Evolutionary conservation across 2,329 filamentous ascomycete species (phyloP).

Genomic region (Claviceps quebecensis): DNA sequence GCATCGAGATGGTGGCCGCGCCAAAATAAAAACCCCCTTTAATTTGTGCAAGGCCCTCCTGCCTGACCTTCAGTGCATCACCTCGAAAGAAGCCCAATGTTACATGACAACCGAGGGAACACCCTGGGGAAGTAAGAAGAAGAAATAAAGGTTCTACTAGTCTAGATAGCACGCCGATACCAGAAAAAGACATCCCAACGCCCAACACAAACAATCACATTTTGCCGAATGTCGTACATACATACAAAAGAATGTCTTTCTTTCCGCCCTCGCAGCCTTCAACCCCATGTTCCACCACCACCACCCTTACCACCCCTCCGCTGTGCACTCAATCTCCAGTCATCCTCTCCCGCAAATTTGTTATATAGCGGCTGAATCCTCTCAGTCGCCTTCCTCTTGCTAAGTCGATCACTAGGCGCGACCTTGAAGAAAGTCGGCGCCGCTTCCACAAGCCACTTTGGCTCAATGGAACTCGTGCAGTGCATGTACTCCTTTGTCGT

Average conservation of each 20-base stretch:
- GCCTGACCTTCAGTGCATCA: no score
- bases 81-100: no score
- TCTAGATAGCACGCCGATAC: no score
- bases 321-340: slow-evolving; percentile 88
- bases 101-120: no score
- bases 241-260: neutral
- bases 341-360: slow-evolving; percentile 80
- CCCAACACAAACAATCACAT: no score
- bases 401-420: slow-evolving; percentile 70
- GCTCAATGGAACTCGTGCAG: slow-evolving; percentile 81
- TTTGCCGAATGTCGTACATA: no score
- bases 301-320: slow-evolving; percentile 71
- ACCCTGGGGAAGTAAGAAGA: no score
- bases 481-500: slow-evolving; percentile 99
- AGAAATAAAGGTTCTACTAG: no score
- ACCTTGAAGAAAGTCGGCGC: slow-evolving; percentile 99
- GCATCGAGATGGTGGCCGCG: no score
- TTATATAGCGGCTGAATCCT: slow-evolving; percentile 92
- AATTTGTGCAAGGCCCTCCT: no score
- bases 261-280: slow-evolving; percentile 8
- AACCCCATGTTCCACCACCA: slow-evolving; percentile 86
- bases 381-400: slow-evolving; percentile 86
- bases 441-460: slow-evolving; percentile 85
- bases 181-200: no score
- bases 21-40: no score